Evolutionary conservation across 306 rosid genomes (phyloP).

Genomic region (Vachellia pachyceras): DNA sequence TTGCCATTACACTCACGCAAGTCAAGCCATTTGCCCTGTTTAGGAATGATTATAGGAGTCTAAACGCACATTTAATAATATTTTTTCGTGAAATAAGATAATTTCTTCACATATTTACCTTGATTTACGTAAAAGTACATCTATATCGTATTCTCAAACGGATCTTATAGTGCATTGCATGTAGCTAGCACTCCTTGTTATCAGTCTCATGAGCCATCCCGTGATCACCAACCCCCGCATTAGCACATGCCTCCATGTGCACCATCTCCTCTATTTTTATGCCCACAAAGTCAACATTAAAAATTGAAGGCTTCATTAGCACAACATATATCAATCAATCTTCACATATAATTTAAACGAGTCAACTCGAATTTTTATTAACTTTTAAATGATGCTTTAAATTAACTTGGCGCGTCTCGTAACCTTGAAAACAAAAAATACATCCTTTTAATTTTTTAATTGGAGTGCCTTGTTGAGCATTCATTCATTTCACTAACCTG

Average conservation of each 20-base stretch:
- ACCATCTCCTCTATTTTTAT: background rate
- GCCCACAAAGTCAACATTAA: background rate
- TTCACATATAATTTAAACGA: background rate
- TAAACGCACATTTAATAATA: too few species aligned
- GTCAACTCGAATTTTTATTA: background rate
- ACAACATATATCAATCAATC: background rate
- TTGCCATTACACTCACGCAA: too few species aligned
- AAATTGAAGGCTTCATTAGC: background rate
- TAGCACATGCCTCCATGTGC: conserved; percentile 27
- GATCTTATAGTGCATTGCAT: background rate
- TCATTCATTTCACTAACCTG: background rate
- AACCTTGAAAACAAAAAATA: background rate
- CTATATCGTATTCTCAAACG: too few species aligned
- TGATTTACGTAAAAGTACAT: too few species aligned
- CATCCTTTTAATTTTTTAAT: background rate
- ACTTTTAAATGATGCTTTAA: background rate
- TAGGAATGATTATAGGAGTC: too few species aligned
- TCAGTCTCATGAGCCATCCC: too few species aligned
- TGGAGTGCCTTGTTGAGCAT: background rate
- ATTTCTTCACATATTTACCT: too few species aligned
- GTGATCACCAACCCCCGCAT: background rate
- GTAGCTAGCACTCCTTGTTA: background rate
- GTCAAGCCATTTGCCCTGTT: too few species aligned
- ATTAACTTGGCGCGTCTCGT: background rate
- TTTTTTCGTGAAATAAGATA: too few species aligned